A percentile compares a stretch with the other conserved stretches of the same genome.
These are phyloP conservation scores for Ogataea nonfermentans DNA, from an alignment of 805 yeast genomes.

Conservation along the genomic window DNA sequence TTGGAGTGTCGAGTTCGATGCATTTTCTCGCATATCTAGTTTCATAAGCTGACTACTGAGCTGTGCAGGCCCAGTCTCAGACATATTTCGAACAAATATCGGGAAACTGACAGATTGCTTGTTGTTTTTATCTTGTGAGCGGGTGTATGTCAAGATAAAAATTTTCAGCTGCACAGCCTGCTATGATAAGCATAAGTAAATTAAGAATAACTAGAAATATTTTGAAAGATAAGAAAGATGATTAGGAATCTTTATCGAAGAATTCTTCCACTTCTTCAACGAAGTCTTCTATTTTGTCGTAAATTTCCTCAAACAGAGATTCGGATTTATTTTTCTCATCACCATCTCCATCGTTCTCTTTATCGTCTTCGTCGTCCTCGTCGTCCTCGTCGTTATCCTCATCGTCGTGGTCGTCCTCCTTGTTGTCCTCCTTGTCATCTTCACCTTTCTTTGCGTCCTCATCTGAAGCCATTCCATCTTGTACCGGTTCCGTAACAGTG, in stretches of 20 bases:
- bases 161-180: conserved; percentile 8
- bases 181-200: conserved; percentile 1
- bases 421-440: conserved; percentile 17
- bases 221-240: not conserved
- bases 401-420: conserved; percentile 17
- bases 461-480: conserved; percentile 4
- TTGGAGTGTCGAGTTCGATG: conserved; percentile 2
- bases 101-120: no score
- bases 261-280: conserved; percentile 29
- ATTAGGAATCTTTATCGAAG: conserved; percentile 9
- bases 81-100: not conserved
- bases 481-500: conserved; percentile 1
- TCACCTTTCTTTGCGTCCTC: conserved; percentile 19
- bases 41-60: conserved; percentile 1
- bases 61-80: conserved; percentile 1
- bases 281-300: conserved; percentile 26
- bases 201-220: no score
- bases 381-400: conserved; percentile 19
- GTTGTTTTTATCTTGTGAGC: conserved; percentile 2
- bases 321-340: conserved; percentile 14
- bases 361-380: conserved; percentile 16
- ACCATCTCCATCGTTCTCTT: conserved; percentile 20
- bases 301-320: conserved; percentile 20
- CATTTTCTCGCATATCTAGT: conserved; percentile 3
- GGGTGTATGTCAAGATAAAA: conserved; percentile 8